phyloP scores from a whole-genome alignment of 345 rosid genomes.

The Salix arbutifolia region DNA sequence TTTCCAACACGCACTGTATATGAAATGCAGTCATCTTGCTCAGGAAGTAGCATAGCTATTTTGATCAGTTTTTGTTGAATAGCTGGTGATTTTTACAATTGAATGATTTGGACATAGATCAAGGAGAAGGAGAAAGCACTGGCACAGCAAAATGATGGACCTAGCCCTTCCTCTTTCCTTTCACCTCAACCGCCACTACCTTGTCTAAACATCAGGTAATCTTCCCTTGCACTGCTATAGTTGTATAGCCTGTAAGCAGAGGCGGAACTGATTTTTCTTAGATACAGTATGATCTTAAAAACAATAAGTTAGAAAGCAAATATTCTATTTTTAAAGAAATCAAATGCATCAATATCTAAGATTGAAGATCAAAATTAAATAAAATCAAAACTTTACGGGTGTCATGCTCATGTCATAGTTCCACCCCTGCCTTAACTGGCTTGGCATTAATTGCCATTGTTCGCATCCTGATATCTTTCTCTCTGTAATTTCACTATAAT shows the following conservation, averaged over 20 bases:
- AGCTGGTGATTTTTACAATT: background rate
- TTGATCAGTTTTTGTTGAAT: background rate
- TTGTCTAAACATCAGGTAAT: conserved; percentile 57
- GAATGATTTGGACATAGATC: conserved; percentile 30
- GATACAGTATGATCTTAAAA: too few relatives aligned
- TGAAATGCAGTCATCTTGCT: too few relatives aligned
- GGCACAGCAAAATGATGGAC: conserved; percentile 46
- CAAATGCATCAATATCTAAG: too few relatives aligned
- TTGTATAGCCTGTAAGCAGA: too few relatives aligned
- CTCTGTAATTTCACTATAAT: background rate
- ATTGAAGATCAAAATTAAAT: too few relatives aligned
- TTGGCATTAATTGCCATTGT: background rate
- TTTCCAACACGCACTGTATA: background rate
- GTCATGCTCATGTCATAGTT: too few relatives aligned
- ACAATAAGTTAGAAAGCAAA: too few relatives aligned
- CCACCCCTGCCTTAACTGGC: background rate
- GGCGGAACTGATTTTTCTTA: too few relatives aligned
- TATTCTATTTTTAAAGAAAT: too few relatives aligned
- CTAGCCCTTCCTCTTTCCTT: conserved; percentile 39
- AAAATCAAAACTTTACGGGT: too few relatives aligned
- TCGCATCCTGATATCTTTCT: background rate
- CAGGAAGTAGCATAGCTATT: background rate
- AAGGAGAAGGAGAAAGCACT: conserved; percentile 48
- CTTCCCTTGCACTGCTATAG: background rate
- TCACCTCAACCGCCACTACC: conserved; percentile 45